Conservation (phyloP, 2,329 filamentous ascomycete species). For the Fusarium sterilihyphosum region DNA sequence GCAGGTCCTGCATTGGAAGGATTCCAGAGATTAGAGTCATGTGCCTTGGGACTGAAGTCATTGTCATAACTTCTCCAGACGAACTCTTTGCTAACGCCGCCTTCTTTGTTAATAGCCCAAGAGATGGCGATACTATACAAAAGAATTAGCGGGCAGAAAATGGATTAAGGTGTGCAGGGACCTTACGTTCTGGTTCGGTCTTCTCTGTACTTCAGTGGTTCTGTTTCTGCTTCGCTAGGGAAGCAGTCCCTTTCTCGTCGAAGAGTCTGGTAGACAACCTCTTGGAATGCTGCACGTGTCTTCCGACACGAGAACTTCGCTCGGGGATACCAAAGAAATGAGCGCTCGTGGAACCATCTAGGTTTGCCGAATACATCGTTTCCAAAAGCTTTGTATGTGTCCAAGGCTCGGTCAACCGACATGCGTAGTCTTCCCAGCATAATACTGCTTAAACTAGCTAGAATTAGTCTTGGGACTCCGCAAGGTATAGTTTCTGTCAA, state of each 20-base stretch:
- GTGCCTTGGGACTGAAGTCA: background rate
- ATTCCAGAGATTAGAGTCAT: background rate
- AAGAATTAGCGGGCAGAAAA: too few relatives aligned
- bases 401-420: background rate
- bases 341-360: background rate
- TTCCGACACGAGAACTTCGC: background rate
- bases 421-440: background rate
- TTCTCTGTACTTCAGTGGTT: background rate
- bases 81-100: background rate
- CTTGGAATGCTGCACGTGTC: background rate
- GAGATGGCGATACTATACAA: background rate
- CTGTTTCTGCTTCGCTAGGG: accelerated
- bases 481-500: too few relatives aligned
- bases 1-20: background rate
- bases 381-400: accelerated
- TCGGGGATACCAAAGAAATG: background rate
- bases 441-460: background rate
- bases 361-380: background rate
- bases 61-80: background rate
- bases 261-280: accelerated
- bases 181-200: background rate
- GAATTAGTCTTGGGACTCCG: too few relatives aligned
- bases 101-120: background rate
- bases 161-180: too few relatives aligned
- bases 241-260: accelerated